Evolutionary conservation across 768 basidiomycete genomes (phyloP).

Genomic region (Psilocybe subaeruginosa): DNA sequence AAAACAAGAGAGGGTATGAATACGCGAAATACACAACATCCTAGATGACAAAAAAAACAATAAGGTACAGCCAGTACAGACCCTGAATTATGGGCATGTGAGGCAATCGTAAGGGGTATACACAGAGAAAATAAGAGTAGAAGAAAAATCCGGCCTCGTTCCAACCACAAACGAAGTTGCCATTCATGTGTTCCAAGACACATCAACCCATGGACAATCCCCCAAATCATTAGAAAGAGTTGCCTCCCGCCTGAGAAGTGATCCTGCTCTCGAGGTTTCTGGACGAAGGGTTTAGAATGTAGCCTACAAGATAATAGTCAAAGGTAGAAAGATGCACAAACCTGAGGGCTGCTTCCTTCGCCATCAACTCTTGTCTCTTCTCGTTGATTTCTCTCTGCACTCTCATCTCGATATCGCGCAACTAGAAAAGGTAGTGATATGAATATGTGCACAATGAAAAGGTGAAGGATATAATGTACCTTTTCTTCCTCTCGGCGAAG

Average conservation of each 20-base stretch:
- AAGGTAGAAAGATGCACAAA: conserved; percentile 27
- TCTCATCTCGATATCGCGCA: conserved; percentile 85
- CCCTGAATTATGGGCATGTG: neutral
- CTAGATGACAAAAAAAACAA: conserved; percentile 1
- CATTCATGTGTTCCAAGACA: neutral
- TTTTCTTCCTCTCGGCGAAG: conserved; percentile 88
- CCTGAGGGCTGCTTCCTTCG: conserved; percentile 84
- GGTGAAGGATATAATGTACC: conserved; percentile 33
- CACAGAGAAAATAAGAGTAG: neutral
- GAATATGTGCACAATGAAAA: neutral
- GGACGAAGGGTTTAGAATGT: neutral
- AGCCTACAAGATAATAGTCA: neutral
- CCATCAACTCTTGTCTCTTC: conserved; percentile 83
- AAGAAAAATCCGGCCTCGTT: neutral
- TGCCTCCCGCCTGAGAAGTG: conserved; percentile 25
- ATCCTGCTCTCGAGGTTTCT: conserved; percentile 35
- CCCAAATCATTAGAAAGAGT: conserved; percentile 16
- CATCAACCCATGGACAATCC: neutral
- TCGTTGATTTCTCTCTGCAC: conserved; percentile 89
- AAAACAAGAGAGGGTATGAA: neutral
- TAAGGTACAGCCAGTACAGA: neutral
- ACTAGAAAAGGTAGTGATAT: conserved; percentile 32
- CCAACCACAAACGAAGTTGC: neutral
- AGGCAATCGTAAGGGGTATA: neutral
- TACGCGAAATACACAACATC: neutral